A percentile compares a stretch with the other conserved stretches of the same genome.
Conservation (phyloP, 1,284 basidiomycete genomes). For the Phylloporus sp. region DNA sequence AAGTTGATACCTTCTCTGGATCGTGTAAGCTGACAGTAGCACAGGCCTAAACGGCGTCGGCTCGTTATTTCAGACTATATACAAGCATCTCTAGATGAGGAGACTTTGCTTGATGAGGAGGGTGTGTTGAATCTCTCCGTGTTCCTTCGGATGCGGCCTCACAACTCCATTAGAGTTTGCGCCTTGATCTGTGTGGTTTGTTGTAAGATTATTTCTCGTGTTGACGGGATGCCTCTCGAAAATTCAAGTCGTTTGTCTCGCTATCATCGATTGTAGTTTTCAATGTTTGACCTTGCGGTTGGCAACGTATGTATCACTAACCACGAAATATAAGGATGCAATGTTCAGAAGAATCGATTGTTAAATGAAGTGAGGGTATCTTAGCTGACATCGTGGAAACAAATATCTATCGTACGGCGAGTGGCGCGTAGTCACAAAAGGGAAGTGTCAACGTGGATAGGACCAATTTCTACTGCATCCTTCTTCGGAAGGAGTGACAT, state of each 20-base stretch:
- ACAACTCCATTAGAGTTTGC: slow-evolving; percentile 27
- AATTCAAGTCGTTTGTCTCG: too few relatives aligned
- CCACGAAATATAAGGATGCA: too few relatives aligned
- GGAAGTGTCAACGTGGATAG: slow-evolving; percentile 18
- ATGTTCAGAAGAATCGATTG: not conserved
- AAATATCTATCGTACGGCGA: too few relatives aligned
- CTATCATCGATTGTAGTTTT: too few relatives aligned
- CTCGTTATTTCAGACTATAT: slow-evolving; percentile 82
- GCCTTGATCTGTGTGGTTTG: slow-evolving; percentile 23
- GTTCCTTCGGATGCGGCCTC: not conserved
- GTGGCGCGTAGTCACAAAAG: slow-evolving; percentile 23
- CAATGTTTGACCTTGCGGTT: too few relatives aligned
- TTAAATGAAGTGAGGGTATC: not conserved
- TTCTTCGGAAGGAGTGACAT: slow-evolving; percentile 26
- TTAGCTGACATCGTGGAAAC: too few relatives aligned
- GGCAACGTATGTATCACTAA: too few relatives aligned
- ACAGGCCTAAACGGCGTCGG: slow-evolving; percentile 78
- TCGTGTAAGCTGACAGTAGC: slow-evolving; percentile 13
- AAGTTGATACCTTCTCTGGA: slow-evolving; percentile 23
- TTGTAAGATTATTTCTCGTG: too few relatives aligned
- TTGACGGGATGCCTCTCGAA: not conserved
- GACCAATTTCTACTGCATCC: slow-evolving; percentile 20
- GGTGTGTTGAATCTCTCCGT: slow-evolving; percentile 44
- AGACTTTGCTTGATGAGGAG: slow-evolving; percentile 82
- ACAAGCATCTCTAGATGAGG: slow-evolving; percentile 79